Evolutionary conservation across 805 yeast species (phyloP).

Genomic region (Candida ipomoeae): DNA sequence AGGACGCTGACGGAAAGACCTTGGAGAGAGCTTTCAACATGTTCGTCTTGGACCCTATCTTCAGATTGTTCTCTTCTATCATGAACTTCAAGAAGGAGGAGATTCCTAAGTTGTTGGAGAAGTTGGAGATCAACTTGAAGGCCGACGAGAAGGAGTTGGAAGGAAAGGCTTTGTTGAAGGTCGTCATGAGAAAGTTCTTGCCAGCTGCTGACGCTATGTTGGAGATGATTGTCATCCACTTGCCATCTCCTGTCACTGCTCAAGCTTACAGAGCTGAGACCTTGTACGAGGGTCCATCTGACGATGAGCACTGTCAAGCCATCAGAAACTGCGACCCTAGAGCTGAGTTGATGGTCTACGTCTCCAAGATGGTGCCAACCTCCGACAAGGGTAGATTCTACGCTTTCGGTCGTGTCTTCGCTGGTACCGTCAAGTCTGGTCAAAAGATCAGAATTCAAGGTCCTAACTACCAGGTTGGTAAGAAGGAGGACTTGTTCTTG

Average conservation of each 20-base stretch:
- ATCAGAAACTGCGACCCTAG: slow-evolving; percentile 98
- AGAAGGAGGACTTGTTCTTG: slow-evolving; percentile 94
- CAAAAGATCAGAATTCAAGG: slow-evolving; percentile 99
- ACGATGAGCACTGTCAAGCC: slow-evolving; percentile 84
- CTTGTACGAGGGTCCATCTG: slow-evolving; percentile 97
- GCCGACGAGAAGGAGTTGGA: slow-evolving; percentile 96
- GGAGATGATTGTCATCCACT: slow-evolving; percentile 97
- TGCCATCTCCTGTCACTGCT: slow-evolving; percentile 99
- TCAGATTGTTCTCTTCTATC: slow-evolving; percentile 93
- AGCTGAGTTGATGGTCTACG: slow-evolving; percentile 98
- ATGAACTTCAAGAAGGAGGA: slow-evolving; percentile 99
- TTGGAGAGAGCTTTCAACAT: slow-evolving; percentile 99
- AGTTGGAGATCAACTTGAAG: slow-evolving; percentile 91
- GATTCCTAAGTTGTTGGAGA: slow-evolving; percentile 85
- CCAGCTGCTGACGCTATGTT: slow-evolving; percentile 99
- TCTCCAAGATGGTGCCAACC: slow-evolving; percentile 99
- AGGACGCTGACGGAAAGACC: slow-evolving; percentile 90
- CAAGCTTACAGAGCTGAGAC: slow-evolving; percentile 99
- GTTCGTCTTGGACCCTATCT: slow-evolving; percentile 98
- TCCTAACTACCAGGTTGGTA: slow-evolving; percentile 98
- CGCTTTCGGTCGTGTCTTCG: slow-evolving; percentile 99
- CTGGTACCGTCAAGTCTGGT: slow-evolving; percentile 99
- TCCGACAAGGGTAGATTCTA: slow-evolving; percentile 99
- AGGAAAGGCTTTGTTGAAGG: slow-evolving; percentile 97
- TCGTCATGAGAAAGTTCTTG: slow-evolving; percentile 98